Conservation (phyloP, 345 rosid genomes). For the Salix koriyanagi region DNA sequence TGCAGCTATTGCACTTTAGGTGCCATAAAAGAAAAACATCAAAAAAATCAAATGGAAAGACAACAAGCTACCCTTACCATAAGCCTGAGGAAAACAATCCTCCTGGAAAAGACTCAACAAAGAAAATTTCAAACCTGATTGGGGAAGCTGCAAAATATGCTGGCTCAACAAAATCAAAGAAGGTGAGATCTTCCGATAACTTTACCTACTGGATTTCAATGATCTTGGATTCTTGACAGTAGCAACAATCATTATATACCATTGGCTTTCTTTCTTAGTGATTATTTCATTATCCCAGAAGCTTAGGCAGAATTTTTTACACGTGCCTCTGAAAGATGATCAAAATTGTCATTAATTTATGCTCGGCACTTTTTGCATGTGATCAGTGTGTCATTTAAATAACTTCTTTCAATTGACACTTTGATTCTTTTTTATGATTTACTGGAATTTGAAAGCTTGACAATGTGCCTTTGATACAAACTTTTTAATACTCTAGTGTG, state of each 20-base stretch:
- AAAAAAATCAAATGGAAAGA: constrained; percentile 71
- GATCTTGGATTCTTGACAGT: neutral
- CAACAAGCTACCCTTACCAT: constrained; percentile 65
- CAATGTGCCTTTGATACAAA: neutral
- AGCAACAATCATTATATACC: neutral
- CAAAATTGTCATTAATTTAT: neutral
- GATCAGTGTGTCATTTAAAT: neutral
- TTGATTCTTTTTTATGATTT: neutral
- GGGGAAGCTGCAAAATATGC: constrained; percentile 86
- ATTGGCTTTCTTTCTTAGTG: neutral
- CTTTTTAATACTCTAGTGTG: neutral
- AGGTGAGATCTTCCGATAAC: constrained; percentile 42
- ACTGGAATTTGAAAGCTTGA: neutral
- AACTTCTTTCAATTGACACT: neutral
- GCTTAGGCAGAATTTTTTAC: neutral
- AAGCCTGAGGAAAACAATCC: constrained; percentile 93
- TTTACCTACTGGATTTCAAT: constrained; percentile 3
- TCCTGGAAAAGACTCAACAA: constrained; percentile 84
- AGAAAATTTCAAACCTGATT: constrained; percentile 76
- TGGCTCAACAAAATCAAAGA: constrained; percentile 77
- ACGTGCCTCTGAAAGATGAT: neutral
- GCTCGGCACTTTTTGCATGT: neutral
- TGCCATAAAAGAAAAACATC: constrained; percentile 79
- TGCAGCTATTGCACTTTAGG: constrained; percentile 78
- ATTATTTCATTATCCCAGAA: neutral